Evolutionary conservation across 352 stramenopile genomes (phyloP), one percentile per base, ranked within the genome.

Genomic region (Globisporangium heterothallicum): DNA sequence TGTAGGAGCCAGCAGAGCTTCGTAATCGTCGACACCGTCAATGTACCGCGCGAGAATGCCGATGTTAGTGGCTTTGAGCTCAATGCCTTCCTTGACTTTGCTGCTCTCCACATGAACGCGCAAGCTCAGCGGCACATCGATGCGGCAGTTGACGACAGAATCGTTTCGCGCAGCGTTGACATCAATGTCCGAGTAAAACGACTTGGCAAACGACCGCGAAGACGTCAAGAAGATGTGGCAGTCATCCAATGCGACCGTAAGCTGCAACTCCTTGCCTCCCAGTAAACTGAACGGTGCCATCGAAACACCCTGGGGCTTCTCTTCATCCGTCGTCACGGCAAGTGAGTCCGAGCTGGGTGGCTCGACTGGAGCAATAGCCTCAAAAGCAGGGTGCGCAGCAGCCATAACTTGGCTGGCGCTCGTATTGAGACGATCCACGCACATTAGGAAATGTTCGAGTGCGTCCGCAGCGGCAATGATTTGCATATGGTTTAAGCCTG

Each of bases 261-360:
- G 56, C 24, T 72, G 61, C 41, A 86, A 52, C 54, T 83, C 42
- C 61, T 79, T 82, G 7, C 71, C 73, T 12, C 68, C 63, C 24
- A 86, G 61, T 30, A 86, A 44, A 29, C 72, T 86, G 45, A 86
- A 84, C 16, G 75, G 75, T 43, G 75, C 70, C 70, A 86, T 83
- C 9, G 74, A 74, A 41, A 76, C 69, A 21, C 74, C 61, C 41
- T 70, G 67, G 3, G 38, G 46, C 29, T 71, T 56, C 16, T 72
- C 68, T 12, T 64, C 44, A 29, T 84, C 70, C 18, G 45, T 54
- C 56, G 71, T 68, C 13, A 64, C 52, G 25, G 59, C 43, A 38
- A 72, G 53, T 26, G 61, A 51, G 3, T 50, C 50, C 0, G 56
- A 32, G 6, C 59, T 50, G 36, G 64, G 44, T 9, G 61, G 65